Percentiles rank a stretch among this genome's conserved stretches.
Evolutionary conservation across 2,329 filamentous ascomycete species (phyloP).

Genomic region (Aspergillus viridinutans): DNA sequence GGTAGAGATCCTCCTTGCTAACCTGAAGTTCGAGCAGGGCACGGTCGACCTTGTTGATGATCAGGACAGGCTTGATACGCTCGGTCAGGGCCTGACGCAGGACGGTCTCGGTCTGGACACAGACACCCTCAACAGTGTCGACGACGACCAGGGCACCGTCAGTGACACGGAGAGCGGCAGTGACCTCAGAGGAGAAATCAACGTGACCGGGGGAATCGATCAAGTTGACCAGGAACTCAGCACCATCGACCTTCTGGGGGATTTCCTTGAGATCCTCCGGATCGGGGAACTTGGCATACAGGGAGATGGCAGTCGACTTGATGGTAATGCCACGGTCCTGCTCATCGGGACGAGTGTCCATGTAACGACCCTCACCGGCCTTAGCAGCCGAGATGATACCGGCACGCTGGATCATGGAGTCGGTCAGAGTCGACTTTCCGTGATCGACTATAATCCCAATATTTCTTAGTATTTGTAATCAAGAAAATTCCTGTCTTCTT

Average conservation of each 20-base stretch:
- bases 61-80: conserved; percentile 99
- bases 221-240: conserved; percentile 99
- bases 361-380: conserved; percentile 92
- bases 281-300: conserved; percentile 79
- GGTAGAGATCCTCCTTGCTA: conserved; percentile 98
- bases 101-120: conserved; percentile 99
- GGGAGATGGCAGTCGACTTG: conserved; percentile 99
- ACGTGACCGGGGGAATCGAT: conserved; percentile 99
- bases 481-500: background rate
- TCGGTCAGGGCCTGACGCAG: conserved; percentile 98
- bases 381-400: conserved; percentile 99
- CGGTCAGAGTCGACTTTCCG: conserved; percentile 99
- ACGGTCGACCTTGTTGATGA: conserved; percentile 99
- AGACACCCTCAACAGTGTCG: conserved; percentile 99
- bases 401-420: conserved; percentile 97
- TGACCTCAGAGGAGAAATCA: conserved; percentile 99
- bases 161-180: conserved; percentile 98
- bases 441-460: conserved; percentile 68
- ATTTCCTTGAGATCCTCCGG: conserved; percentile 93
- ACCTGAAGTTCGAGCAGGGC: conserved; percentile 98
- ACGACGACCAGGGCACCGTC: conserved; percentile 99
- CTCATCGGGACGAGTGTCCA: conserved; percentile 94
- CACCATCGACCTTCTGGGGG: conserved; percentile 78
- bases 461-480: conserved; percentile 1
- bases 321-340: conserved; percentile 99